These are phyloP conservation scores for Xylariaceae sp. DNA, from an alignment of 2,329 filamentous ascomycete species.

Conservation along the genomic window DNA sequence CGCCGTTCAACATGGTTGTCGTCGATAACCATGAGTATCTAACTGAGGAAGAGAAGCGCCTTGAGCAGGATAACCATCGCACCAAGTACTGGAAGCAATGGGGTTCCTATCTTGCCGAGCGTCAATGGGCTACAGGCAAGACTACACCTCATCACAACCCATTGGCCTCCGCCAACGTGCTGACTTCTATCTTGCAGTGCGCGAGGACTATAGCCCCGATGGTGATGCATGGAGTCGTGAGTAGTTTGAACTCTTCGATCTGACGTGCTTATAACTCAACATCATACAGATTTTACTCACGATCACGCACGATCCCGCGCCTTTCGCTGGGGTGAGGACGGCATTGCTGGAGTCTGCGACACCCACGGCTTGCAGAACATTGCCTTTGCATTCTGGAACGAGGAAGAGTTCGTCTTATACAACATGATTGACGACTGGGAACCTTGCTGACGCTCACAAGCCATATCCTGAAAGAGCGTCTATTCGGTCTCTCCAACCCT, in stretches of 20 bases:
- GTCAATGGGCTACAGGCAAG: conserved; percentile 91
- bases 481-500: conserved; percentile 92
- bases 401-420: conserved; percentile 66
- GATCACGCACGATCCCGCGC: conserved; percentile 84
- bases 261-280: conserved; percentile 23
- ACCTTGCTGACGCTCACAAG: conserved; percentile 45
- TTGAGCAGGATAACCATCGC: conserved; percentile 79
- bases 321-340: conserved; percentile 95
- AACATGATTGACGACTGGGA: not conserved
- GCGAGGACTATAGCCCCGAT: conserved; percentile 85
- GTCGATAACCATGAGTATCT: conserved; percentile 84
- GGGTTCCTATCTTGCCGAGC: conserved; percentile 89
- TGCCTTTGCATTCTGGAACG: conserved; percentile 96
- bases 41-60: conserved; percentile 83
- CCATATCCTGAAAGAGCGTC: conserved; percentile 87
- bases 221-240: conserved; percentile 95
- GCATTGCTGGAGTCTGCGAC: conserved; percentile 90
- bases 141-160: conserved; percentile 14
- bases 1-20: conserved; percentile 66
- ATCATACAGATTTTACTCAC: conserved; percentile 77
- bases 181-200: conserved; percentile 48
- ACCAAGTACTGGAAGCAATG: conserved; percentile 97
- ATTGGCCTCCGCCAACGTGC: conserved; percentile 3
- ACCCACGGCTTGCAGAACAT: conserved; percentile 89
- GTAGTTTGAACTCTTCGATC: conserved; percentile 35